Evolutionary conservation across 208 protist genomes (phyloP).

Genomic region (Crithidia sp.): DNA sequence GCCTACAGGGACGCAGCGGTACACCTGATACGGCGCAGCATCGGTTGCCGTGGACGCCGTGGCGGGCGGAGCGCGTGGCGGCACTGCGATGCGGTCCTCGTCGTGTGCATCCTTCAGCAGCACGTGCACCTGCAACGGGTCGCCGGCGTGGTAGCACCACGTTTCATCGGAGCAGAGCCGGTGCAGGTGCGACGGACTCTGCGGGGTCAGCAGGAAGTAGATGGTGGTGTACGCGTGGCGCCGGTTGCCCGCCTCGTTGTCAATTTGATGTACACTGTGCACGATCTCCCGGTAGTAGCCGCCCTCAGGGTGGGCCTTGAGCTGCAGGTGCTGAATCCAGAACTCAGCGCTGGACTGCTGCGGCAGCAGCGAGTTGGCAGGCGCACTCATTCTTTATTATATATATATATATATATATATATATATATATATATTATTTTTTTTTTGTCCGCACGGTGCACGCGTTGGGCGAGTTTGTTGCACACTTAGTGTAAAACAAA

Average conservation of each 20-base stretch:
- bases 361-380: background rate
- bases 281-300: conserved; percentile 42
- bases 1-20: conserved; percentile 36
- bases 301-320: conserved; percentile 52
- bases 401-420: too few relatives aligned
- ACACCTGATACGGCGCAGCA: conserved; percentile 25
- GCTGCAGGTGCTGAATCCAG: conserved; percentile 49
- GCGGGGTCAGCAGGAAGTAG: conserved; percentile 54
- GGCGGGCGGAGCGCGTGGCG: conserved; percentile 4
- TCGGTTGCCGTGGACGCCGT: background rate
- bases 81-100: conserved; percentile 24
- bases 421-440: too few relatives aligned
- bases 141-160: conserved; percentile 52
- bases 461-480: background rate
- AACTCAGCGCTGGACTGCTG: conserved; percentile 23
- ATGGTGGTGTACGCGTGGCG: conserved; percentile 51
- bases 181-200: conserved; percentile 62
- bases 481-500: background rate
- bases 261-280: conserved; percentile 26
- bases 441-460: too few relatives aligned
- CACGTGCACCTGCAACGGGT: conserved; percentile 50
- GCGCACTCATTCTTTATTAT: background rate
- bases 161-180: conserved; percentile 58
- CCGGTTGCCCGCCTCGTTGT: conserved; percentile 26
- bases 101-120: conserved; percentile 34